Evolutionary conservation across 2,329 filamentous ascomycete genomes (phyloP).

Genomic region (Chalaropsis thielavioides): DNA sequence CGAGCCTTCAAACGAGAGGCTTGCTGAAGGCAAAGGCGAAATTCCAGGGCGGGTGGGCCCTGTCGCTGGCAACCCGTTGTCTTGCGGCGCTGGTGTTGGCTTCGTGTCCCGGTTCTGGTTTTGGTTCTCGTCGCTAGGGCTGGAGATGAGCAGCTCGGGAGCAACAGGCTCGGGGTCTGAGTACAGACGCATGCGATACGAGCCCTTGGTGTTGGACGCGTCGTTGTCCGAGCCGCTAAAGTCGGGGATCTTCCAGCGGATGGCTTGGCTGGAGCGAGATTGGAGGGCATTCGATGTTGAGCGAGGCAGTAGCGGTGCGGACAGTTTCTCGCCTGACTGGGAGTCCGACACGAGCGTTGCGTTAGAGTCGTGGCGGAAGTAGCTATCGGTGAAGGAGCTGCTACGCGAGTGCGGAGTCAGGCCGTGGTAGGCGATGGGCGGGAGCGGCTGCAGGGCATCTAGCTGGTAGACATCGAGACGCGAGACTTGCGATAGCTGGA

Average conservation of each 20-base stretch:
- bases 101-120: too few species aligned
- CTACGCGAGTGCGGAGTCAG: conserved; percentile 23
- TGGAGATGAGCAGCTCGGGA: conserved; percentile 11
- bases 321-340: not conserved
- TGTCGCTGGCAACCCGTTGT: not conserved
- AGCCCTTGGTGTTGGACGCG: not conserved
- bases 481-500: conserved; percentile 8
- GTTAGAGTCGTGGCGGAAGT: conserved; percentile 4
- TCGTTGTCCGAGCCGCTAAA: conserved; percentile 1
- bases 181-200: conserved; percentile 13
- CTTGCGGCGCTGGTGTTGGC: conserved; percentile 3
- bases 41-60: conserved; percentile 15
- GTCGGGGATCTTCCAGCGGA: conserved; percentile 15
- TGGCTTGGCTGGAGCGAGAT: not conserved
- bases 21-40: conserved; percentile 11
- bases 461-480: conserved; percentile 11
- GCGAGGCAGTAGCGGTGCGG: not conserved
- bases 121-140: not conserved
- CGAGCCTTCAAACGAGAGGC: conserved; percentile 20
- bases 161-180: conserved; percentile 14
- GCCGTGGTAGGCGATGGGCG: conserved; percentile 25
- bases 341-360: not conserved
- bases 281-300: not conserved
- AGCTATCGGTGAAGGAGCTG: not conserved
- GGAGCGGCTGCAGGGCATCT: conserved; percentile 21